phyloP scores from a whole-genome alignment of 2,329 filamentous ascomycete genomes.

The Aspergillus sergii region DNA sequence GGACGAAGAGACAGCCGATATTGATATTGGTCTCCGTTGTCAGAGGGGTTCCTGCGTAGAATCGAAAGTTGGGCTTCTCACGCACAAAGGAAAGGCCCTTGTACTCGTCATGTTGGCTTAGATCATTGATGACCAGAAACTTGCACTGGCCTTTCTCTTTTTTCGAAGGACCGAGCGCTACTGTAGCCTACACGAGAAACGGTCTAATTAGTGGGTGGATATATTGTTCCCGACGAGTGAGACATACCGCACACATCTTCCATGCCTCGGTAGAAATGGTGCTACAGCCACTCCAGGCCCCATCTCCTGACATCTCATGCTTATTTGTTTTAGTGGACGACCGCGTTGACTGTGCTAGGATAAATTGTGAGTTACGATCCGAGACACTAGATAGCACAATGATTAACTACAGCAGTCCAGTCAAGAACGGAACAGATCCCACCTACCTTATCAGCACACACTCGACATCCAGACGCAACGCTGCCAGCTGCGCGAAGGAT shows the following conservation, averaged over 20 bases:
- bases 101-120: conserved; percentile 42
- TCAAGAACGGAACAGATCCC: neutral
- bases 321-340: conserved; percentile 38
- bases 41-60: conserved; percentile 65
- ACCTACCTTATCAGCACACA: conserved; percentile 43
- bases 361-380: conserved; percentile 52
- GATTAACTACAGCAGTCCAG: neutral
- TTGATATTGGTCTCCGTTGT: conserved; percentile 58
- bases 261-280: conserved; percentile 36
- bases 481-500: conserved; percentile 40
- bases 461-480: conserved; percentile 37
- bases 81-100: conserved; percentile 40
- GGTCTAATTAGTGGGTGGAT: neutral
- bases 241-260: conserved; percentile 39
- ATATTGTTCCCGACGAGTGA: neutral
- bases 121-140: conserved; percentile 42
- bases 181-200: conserved; percentile 32
- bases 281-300: conserved; percentile 34
- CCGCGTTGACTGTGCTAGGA: conserved; percentile 54
- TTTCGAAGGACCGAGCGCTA: conserved; percentile 33
- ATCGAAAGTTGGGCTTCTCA: conserved; percentile 41
- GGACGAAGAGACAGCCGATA: conserved; percentile 63
- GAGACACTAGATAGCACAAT: conserved; percentile 39
- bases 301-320: conserved; percentile 34
- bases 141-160: conserved; percentile 26